Percentiles rank a stretch among this genome's conserved stretches.
Evolutionary conservation across 2,329 filamentous ascomycete species (phyloP).

Genomic region (Chaetothyriales sp.): DNA sequence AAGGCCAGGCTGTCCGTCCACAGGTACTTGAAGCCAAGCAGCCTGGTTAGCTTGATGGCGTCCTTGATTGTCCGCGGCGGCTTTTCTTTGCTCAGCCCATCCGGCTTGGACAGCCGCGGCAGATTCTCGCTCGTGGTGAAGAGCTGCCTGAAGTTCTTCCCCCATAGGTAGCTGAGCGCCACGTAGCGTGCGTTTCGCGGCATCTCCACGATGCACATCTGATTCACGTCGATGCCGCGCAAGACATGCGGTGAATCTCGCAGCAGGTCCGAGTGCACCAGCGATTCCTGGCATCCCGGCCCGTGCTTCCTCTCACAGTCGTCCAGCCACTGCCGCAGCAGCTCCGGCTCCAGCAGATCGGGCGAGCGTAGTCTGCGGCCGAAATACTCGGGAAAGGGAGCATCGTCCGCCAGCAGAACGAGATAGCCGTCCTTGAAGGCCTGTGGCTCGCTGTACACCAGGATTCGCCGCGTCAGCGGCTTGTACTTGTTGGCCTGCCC

Average conservation of each 20-base stretch:
- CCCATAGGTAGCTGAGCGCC: constrained; percentile 19
- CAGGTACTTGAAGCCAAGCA: constrained; percentile 17
- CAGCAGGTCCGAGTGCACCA: constrained; percentile 16
- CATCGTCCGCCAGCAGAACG: constrained; percentile 17
- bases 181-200: constrained; percentile 15
- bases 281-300: constrained; percentile 16
- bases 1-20: constrained; percentile 19
- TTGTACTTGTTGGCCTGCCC: constrained; percentile 9
- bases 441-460: constrained; percentile 19
- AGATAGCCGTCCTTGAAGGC: constrained; percentile 20
- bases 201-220: constrained; percentile 16
- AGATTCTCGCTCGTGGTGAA: constrained; percentile 17
- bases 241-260: constrained; percentile 12
- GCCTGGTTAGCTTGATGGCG: constrained; percentile 16
- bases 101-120: constrained; percentile 13
- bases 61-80: constrained; percentile 18
- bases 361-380: constrained; percentile 13
- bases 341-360: constrained; percentile 14
- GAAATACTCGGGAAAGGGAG: constrained; percentile 15
- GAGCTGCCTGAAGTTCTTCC: constrained; percentile 17
- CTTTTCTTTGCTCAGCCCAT: constrained; percentile 15
- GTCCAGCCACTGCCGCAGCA: constrained; percentile 13
- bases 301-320: constrained; percentile 16
- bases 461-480: constrained; percentile 12
- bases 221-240: constrained; percentile 16